A percentile compares a stretch with the other conserved stretches of the same genome.
Evolutionary conservation across 352 stramenopile genomes (phyloP).

Genomic region (Phytophthora hibernalis): DNA sequence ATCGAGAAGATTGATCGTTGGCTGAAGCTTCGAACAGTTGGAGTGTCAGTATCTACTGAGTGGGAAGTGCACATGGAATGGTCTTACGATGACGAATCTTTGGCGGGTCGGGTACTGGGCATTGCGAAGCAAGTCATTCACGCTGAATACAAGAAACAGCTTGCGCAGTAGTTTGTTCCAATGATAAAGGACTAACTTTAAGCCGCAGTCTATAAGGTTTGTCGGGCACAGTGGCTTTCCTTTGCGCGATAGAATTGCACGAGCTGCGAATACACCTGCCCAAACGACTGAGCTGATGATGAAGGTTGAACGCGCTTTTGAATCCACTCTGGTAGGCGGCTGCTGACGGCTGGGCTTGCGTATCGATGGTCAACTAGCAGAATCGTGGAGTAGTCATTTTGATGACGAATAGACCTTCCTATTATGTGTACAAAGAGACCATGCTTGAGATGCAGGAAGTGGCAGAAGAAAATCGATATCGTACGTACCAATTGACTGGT

Average conservation of each 20-base stretch:
- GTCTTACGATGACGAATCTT: constrained; percentile 85
- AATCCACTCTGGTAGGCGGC: constrained; percentile 84
- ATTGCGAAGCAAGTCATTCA: constrained; percentile 86
- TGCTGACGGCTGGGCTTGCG: constrained; percentile 61
- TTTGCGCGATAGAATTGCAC: constrained; percentile 84
- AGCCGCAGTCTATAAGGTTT: constrained; percentile 19
- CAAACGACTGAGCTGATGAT: constrained; percentile 50
- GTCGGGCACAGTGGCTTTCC: constrained; percentile 15
- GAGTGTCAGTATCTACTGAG: constrained; percentile 68
- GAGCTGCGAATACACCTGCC: constrained; percentile 74
- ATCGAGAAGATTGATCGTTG: constrained; percentile 74
- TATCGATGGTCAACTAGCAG: constrained; percentile 97
- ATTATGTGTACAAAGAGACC: constrained; percentile 2
- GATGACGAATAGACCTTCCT: constrained; percentile 97
- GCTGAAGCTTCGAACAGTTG: constrained; percentile 79
- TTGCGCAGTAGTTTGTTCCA: constrained; percentile 28
- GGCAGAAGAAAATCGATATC: background rate
- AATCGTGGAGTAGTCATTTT: constrained; percentile 97
- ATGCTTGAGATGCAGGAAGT: constrained; percentile 20
- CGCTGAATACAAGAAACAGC: constrained; percentile 63
- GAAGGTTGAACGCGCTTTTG: constrained; percentile 74
- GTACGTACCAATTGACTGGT: constrained; percentile 97
- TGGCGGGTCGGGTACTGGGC: constrained; percentile 80
- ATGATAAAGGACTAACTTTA: constrained; percentile 19
- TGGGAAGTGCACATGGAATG: constrained; percentile 89